Evolutionary conservation across 2,329 filamentous ascomycete species (phyloP), one percentile per base, ranked within the genome.

Genomic region (Esteya vermicola): DNA sequence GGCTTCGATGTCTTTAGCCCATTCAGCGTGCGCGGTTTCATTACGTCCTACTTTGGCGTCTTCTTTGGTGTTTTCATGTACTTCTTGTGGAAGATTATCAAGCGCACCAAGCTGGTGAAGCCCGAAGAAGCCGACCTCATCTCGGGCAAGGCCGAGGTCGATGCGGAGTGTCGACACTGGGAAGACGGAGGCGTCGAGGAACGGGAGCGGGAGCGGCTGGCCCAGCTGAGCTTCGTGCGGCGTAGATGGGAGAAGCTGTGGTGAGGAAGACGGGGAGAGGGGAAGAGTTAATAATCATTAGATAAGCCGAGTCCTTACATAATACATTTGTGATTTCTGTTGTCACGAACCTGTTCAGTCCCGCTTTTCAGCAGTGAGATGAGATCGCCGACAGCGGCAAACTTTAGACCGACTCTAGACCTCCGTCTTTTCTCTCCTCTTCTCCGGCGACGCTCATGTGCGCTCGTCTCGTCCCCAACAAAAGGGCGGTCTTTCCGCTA

Each of bases 81-180:
- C 52, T 41, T 67, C 16, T 61, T 63, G 49, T 82, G 75, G 72
- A 83, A 83, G 57, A 9, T 81, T 1, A 18, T 74, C 52, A 72
- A 75, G 59, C 62, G 23, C 70, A 65, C 60, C 14, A 40, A 23
- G 38, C 58, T 30, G 12, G 40, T 42, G 4, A 16, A 23, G 4
- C 35, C 40, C 2, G 40, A 28, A 27, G 33, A 48, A n/a, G 48
- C 47, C 10, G 48, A 50, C 28, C 42, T 50, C 25, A 38, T 50
- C 12, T 45, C 44, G 42, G 48, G 49, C 36, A 46, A 43, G 40
- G 47, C 48, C 25, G 38, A 48, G 28, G 48, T 50, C 20, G 48
- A 50, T 16, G 63, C 63, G 2, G 54, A 60, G 48, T 69, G 72
- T 27, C 54, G 57, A 38, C 27, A 33, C 9, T 45, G 43, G 43